These are phyloP conservation scores for Debaryomyces nepalensis DNA, from an alignment of 1,139 yeast species.

Conservation along the genomic window DNA sequence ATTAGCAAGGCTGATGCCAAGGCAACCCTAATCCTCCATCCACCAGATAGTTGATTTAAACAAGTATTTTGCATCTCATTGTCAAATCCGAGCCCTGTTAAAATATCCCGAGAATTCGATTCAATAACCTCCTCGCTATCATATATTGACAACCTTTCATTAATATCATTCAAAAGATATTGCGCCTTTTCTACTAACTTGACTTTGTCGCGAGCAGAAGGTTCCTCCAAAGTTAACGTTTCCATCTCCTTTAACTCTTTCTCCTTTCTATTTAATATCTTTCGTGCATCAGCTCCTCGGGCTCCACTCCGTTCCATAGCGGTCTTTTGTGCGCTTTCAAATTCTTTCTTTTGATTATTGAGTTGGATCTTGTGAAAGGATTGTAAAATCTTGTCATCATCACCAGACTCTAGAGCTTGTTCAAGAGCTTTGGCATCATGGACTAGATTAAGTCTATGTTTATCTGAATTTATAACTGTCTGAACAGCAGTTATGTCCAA, in stretches of 20 bases:
- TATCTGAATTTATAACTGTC: constrained; percentile 1
- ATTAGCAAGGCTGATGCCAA: constrained; percentile 1
- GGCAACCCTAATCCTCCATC: not conserved
- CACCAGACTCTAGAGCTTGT: not conserved
- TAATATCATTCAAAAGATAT: not conserved
- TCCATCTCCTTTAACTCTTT: not conserved
- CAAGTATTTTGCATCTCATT: not conserved
- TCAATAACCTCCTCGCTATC: constrained; percentile 1
- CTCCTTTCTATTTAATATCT: constrained; percentile 1
- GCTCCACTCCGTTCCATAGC: constrained; percentile 10
- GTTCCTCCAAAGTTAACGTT: not conserved
- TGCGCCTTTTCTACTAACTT: not conserved
- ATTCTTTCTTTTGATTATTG: constrained; percentile 2
- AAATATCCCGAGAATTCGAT: not conserved
- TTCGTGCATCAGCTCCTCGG: constrained; percentile 6
- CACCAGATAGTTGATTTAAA: not conserved
- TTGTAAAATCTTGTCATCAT: not conserved
- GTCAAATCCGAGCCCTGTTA: not conserved
- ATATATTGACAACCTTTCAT: constrained; percentile 2
- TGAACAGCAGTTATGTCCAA: not conserved
- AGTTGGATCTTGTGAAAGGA: not conserved
- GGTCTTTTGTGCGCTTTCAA: constrained; percentile 4
- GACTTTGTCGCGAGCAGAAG: not conserved
- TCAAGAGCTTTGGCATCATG: constrained; percentile 1
- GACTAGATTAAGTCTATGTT: not conserved